A percentile compares a stretch with the other conserved stretches of the same genome.
Evolutionary conservation across 495 filamentous ascomycete species (phyloP).

Genomic region (Penicillium paxilli): DNA sequence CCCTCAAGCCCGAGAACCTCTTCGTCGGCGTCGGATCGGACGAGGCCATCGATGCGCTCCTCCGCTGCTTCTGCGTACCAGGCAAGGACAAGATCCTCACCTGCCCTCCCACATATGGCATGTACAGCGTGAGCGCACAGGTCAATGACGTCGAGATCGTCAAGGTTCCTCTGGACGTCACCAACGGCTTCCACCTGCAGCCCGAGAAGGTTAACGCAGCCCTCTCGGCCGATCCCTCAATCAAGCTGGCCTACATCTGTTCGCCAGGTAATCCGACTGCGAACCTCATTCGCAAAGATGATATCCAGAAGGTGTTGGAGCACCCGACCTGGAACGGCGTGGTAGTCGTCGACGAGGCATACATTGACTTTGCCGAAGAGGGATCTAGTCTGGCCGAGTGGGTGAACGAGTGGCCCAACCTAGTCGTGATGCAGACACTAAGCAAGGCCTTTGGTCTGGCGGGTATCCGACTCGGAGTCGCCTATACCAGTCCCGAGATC

Average conservation of each 20-base stretch:
- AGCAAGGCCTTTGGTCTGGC: conserved; percentile 96
- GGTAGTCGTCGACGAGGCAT: conserved; percentile 92
- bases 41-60: conserved; percentile 91
- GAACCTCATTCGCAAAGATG: conserved; percentile 70
- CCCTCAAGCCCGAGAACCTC: conserved; percentile 77
- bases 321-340: conserved; percentile 96
- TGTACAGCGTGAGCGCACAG: conserved; percentile 92
- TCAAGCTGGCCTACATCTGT: conserved; percentile 91
- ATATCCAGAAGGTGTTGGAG: conserved; percentile 70
- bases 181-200: conserved; percentile 67
- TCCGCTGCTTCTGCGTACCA: conserved; percentile 89
- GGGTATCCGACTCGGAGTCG: conserved; percentile 78
- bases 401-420: conserved; percentile 91
- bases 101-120: conserved; percentile 96
- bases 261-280: conserved; percentile 94
- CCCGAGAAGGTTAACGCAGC: conserved; percentile 63
- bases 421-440: conserved; percentile 96
- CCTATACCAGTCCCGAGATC: conserved; percentile 68
- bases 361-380: conserved; percentile 88
- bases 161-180: conserved; percentile 71
- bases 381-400: conserved; percentile 85
- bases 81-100: conserved; percentile 87
- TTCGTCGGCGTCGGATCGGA: conserved; percentile 96
- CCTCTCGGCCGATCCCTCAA: conserved; percentile 61
- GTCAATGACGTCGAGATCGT: conserved; percentile 89